phyloP scores from a whole-genome alignment of 106 monocot genomes.

The Apostasia shenzhenica region DNA sequence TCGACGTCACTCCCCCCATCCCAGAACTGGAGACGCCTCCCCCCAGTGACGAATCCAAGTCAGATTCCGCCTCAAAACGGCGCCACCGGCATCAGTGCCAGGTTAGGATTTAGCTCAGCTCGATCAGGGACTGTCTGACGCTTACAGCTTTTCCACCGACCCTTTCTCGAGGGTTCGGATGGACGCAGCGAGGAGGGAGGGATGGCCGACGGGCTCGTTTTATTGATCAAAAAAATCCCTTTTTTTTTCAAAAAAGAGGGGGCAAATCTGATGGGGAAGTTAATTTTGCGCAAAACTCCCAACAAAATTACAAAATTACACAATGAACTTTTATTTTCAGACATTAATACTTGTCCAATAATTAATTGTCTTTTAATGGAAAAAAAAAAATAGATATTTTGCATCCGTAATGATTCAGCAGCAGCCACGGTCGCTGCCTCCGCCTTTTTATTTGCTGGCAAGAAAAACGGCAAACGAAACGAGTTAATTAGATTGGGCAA shows the following conservation, averaged over 20 bases:
- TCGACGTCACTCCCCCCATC: conserved; percentile 64
- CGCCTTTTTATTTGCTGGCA: conserved; percentile 1
- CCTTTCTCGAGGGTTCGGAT: not conserved
- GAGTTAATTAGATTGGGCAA: not conserved
- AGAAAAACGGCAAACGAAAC: not conserved
- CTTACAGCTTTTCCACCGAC: not conserved
- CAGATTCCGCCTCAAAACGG: not conserved
- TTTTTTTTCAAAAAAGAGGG: conserved; percentile 3
- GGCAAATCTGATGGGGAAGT: not conserved
- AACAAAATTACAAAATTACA: not conserved
- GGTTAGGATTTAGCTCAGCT: not conserved
- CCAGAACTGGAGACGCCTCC: not conserved
- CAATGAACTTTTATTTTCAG: not conserved
- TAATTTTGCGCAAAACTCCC: not conserved
- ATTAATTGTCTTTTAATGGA: not conserved
- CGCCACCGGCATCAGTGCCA: too few relatives aligned
- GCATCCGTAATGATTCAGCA: too few relatives aligned
- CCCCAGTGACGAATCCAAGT: not conserved
- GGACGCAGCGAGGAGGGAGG: not conserved
- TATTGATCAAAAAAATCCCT: conserved; percentile 1
- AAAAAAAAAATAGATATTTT: not conserved
- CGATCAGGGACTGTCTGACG: too few relatives aligned
- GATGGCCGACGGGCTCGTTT: not conserved
- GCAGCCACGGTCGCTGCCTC: not conserved
- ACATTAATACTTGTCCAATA: not conserved